phyloP scores from a whole-genome alignment of 257 asterid species.

The Nicotiana obtusifolia region DNA sequence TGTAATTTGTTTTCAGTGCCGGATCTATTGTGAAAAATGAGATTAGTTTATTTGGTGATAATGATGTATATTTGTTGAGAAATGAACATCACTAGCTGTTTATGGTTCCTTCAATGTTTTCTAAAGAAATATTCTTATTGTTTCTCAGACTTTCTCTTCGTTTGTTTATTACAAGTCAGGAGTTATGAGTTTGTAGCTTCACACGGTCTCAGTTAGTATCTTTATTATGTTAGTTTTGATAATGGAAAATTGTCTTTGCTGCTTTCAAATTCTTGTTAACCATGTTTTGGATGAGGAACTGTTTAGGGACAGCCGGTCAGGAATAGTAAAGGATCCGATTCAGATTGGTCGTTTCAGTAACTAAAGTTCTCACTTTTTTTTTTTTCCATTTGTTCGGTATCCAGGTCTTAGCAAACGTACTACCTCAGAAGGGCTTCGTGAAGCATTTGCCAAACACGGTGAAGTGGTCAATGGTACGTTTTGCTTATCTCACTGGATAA shows the following conservation, averaged over 20 bases:
- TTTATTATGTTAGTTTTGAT: not conserved
- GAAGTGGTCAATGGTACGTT: constrained; percentile 61
- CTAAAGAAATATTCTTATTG: not conserved
- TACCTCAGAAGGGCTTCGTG: constrained; percentile 68
- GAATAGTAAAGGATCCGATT: not conserved
- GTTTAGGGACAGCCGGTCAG: not conserved
- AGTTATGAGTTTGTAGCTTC: not conserved
- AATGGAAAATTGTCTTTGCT: not conserved
- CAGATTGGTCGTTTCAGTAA: not conserved
- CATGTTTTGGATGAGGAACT: not conserved
- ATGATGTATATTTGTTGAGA: not conserved
- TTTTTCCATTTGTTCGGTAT: constrained; percentile 2
- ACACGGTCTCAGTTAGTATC: not conserved
- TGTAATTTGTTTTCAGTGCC: not conserved
- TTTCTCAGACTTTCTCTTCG: not conserved
- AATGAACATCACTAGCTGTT: not conserved
- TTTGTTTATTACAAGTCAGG: not conserved
- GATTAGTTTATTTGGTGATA: not conserved
- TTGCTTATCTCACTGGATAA: not conserved
- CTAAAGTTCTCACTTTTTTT: not conserved
- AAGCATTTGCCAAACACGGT: constrained; percentile 71
- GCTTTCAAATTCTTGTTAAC: not conserved
- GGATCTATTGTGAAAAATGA: not conserved
- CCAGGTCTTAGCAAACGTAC: constrained; percentile 93
- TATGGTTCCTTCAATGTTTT: not conserved